phyloP scores from a whole-genome alignment of 352 stramenopile genomes.

The Discostella stelligera region DNA sequence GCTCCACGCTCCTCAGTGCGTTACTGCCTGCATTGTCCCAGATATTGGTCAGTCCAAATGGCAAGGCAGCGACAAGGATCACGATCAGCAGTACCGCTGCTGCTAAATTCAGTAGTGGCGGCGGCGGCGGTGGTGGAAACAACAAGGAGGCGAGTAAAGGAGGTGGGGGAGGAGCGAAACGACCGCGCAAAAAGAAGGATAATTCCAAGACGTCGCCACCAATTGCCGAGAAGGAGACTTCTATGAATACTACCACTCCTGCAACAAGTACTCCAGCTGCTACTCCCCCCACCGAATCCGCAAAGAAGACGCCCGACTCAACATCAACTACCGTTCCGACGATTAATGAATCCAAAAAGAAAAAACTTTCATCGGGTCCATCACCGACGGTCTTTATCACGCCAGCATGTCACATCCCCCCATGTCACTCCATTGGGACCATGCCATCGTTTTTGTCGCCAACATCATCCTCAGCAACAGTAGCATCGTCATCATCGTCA shows the following conservation, averaged over 20 bases:
- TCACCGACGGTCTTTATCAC: not conserved
- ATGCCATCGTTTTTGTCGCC: not conserved
- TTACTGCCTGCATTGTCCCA: conserved; percentile 24
- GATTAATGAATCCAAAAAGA: conserved; percentile 1
- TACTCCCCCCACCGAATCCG: not conserved
- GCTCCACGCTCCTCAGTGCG: conserved; percentile 13
- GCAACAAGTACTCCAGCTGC: not conserved
- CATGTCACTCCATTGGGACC: not conserved
- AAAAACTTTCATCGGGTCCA: not conserved
- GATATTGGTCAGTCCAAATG: conserved; percentile 22
- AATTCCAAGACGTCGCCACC: not conserved
- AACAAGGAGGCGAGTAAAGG: conserved; percentile 7
- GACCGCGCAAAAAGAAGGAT: conserved; percentile 24
- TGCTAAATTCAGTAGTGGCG: not conserved
- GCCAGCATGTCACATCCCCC: conserved; percentile 15
- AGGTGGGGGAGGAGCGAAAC: conserved; percentile 13
- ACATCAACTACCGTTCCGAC: not conserved
- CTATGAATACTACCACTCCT: not conserved
- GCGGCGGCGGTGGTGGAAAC: not conserved
- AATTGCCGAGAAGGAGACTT: not conserved
- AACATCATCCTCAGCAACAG: not conserved
- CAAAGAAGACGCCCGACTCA: not conserved
- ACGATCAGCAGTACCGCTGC: not conserved
- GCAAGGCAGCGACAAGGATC: conserved; percentile 18
- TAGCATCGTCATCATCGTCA: not conserved